Conservation (phyloP, 2,329 filamentous ascomycete genomes). For the Aureobasidium subglaciale region DNA sequence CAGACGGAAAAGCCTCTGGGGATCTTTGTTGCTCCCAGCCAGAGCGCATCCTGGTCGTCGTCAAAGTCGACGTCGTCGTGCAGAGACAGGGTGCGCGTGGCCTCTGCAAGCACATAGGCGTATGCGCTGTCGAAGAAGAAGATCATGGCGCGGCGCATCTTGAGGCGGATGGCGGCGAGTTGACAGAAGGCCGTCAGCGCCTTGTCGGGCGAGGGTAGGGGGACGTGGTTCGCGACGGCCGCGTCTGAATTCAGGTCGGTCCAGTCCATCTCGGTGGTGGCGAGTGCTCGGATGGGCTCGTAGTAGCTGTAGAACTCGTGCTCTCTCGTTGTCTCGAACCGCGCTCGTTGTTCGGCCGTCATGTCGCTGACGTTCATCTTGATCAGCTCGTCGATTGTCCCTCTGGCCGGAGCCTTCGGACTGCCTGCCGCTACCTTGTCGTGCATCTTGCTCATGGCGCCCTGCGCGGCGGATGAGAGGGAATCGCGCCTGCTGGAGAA, state of each 20-base stretch:
- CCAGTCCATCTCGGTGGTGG: conserved; percentile 11
- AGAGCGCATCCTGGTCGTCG: conserved; percentile 26
- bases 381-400: not conserved
- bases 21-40: conserved; percentile 30
- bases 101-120: conserved; percentile 46
- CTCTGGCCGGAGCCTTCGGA: not conserved
- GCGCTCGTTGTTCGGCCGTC: not conserved
- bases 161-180: conserved; percentile 31
- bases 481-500: too few species aligned
- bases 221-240: conserved; percentile 1
- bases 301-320: conserved; percentile 20
- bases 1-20: conserved; percentile 30
- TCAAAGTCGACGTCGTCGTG: conserved; percentile 32
- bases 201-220: conserved; percentile 23
- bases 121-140: conserved; percentile 42
- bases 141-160: conserved; percentile 31
- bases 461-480: not conserved
- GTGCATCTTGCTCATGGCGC: not conserved
- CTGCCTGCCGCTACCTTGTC: too few species aligned
- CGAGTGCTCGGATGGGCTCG: conserved; percentile 21
- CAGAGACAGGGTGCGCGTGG: conserved; percentile 36
- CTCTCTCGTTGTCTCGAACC: conserved; percentile 16
- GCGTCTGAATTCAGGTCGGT: conserved; percentile 17
- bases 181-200: conserved; percentile 31
- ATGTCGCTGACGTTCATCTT: conserved; percentile 6